A percentile compares a stretch with the other conserved stretches of the same genome.
Conservation (phyloP, 176 grass and related monocot species). For the Guadua angustifolia region DNA sequence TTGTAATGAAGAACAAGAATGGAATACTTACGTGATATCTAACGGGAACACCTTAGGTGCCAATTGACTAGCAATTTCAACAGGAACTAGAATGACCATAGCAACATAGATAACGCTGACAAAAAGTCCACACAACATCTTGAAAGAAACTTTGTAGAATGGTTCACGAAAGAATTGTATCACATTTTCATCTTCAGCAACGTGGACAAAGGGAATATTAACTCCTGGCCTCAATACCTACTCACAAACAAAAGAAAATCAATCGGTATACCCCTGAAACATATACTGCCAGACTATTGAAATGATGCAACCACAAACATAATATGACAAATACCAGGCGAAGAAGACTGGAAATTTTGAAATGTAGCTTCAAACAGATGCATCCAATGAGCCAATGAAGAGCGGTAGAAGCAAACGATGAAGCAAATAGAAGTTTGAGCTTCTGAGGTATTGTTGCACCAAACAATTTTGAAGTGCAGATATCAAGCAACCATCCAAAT, state of each 20-base stretch:
- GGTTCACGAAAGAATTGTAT: slow-evolving; percentile 16
- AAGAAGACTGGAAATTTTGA: slow-evolving; percentile 17
- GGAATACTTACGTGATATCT: slow-evolving; percentile 39
- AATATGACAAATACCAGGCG: slow-evolving; percentile 23
- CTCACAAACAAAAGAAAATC: slow-evolving; percentile 26
- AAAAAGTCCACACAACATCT: slow-evolving; percentile 2
- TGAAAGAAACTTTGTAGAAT: slow-evolving; percentile 40
- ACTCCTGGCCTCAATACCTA: slow-evolving; percentile 34
- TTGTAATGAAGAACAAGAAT: background rate
- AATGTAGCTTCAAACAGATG: background rate
- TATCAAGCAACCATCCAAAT: slow-evolving; percentile 43
- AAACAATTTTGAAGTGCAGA: slow-evolving; percentile 47
- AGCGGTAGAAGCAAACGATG: slow-evolving; percentile 43
- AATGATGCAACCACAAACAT: background rate
- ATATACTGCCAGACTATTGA: background rate
- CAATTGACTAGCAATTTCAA: slow-evolving; percentile 30
- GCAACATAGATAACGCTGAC: slow-evolving; percentile 1
- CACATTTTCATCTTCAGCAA: slow-evolving; percentile 4
- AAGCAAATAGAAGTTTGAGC: slow-evolving; percentile 25
- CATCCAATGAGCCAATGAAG: slow-evolving; percentile 50
- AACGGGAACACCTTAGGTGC: slow-evolving; percentile 43
- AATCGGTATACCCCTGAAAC: background rate
- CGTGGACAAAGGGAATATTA: slow-evolving; percentile 4
- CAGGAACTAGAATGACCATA: slow-evolving; percentile 46
- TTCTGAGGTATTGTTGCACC: slow-evolving; percentile 35